phyloP scores from a whole-genome alignment of 75 land plant species.

The Pinus albicaulis region DNA sequence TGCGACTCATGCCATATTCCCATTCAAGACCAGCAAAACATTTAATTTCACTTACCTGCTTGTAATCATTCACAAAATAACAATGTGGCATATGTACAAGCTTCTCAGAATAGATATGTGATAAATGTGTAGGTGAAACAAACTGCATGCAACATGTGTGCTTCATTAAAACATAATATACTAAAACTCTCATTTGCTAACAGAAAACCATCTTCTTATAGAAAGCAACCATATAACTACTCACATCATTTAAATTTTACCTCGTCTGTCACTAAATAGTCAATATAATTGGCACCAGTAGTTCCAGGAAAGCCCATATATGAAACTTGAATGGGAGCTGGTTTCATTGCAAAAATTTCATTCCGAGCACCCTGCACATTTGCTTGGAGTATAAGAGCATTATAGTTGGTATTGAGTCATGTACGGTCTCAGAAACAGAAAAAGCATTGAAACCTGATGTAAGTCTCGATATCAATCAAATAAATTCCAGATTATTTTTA shows the following conservation, averaged over 20 bases:
- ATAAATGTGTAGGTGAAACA: conserved; percentile 38
- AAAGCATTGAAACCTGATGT: not conserved
- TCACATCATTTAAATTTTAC: conserved; percentile 8
- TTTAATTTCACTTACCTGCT: conserved; percentile 28
- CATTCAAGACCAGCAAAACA: not conserved
- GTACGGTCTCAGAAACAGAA: not conserved
- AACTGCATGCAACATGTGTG: conserved; percentile 26
- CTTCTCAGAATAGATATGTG: conserved; percentile 57
- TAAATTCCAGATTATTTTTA: not conserved
- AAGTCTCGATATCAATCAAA: not conserved
- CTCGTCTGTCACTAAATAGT: conserved; percentile 58
- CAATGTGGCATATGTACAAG: conserved; percentile 56
- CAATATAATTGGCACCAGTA: conserved; percentile 54
- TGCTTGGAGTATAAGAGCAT: not conserved
- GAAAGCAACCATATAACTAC: not conserved
- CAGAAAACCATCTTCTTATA: not conserved
- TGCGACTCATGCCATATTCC: not conserved
- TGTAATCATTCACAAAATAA: conserved; percentile 63
- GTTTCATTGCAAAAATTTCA: conserved; percentile 59
- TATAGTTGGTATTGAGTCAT: not conserved
- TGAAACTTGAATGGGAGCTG: conserved; percentile 59
- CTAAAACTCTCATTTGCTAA: not conserved
- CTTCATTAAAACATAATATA: not conserved
- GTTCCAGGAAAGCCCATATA: conserved; percentile 65
- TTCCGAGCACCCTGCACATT: conserved; percentile 44